Conservation (phyloP, 2,329 filamentous ascomycete species). For the Clonostachys solani region DNA sequence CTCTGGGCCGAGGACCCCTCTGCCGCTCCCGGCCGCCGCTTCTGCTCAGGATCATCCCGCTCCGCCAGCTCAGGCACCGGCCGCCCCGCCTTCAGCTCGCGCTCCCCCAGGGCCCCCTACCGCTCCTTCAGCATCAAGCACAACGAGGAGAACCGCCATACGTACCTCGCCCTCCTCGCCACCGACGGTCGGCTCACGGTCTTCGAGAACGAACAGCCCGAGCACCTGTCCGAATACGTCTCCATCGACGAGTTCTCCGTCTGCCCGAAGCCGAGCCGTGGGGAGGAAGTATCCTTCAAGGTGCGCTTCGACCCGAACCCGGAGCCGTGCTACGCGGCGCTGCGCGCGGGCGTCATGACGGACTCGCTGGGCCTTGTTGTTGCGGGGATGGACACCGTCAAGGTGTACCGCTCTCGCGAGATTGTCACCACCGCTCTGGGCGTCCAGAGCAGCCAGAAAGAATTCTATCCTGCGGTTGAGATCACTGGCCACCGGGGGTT, state of each 20-base stretch:
- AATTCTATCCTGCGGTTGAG: conserved; percentile 82
- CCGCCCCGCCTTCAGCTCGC: conserved; percentile 50
- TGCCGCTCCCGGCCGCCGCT: conserved; percentile 75
- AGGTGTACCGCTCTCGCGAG: conserved; percentile 74
- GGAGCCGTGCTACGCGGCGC: conserved; percentile 70
- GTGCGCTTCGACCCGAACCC: conserved; percentile 87
- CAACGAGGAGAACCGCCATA: conserved; percentile 75
- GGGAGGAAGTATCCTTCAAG: conserved; percentile 83
- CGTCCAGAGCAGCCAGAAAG: conserved; percentile 55
- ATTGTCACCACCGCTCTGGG: conserved; percentile 47
- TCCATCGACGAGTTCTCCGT: conserved; percentile 74
- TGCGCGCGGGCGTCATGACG: conserved; percentile 75
- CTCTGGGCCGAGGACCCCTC: conserved; percentile 90
- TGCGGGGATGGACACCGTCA: conserved; percentile 78
- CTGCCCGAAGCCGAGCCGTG: conserved; percentile 64
- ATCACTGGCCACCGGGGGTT: conserved; percentile 70
- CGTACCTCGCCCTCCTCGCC: conserved; percentile 80
- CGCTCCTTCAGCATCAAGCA: conserved; percentile 82
- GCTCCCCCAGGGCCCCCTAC: conserved; percentile 55
- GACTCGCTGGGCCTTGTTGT: conserved; percentile 81
- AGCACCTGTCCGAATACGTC: conserved; percentile 73
- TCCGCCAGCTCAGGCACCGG: conserved; percentile 26
- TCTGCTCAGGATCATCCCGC: conserved; percentile 54
- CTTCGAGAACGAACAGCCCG: conserved; percentile 81
- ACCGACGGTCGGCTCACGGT: conserved; percentile 76